Evolutionary conservation across 192 early-diverging fungal species (phyloP).

Genomic region (Umbelopsis isabellina): DNA sequence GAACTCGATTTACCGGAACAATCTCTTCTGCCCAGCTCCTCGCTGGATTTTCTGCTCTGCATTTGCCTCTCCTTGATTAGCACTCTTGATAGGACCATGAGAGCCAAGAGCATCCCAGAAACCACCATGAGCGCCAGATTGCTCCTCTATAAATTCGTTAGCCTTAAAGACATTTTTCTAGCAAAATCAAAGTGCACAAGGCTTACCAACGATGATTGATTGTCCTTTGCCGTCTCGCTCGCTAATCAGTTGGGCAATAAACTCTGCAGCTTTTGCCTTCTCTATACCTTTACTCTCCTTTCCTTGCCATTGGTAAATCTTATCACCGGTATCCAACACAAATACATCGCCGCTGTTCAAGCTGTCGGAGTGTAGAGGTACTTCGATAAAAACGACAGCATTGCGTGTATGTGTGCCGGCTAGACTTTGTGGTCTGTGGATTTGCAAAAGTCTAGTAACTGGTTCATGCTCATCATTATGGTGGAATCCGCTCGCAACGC

Average conservation of each 20-base stretch:
- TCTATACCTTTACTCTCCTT: conserved; percentile 61
- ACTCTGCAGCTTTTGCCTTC: conserved; percentile 72
- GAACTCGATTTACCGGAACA: conserved; percentile 15
- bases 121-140: conserved; percentile 51
- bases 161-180: too few species aligned
- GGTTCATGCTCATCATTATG: conserved; percentile 55
- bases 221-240: conserved; percentile 64
- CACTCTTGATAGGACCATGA: conserved; percentile 59
- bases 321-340: conserved; percentile 70
- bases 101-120: conserved; percentile 73
- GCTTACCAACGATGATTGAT: conserved; percentile 66
- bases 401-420: conserved; percentile 42
- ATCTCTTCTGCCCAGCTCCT: background rate
- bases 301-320: conserved; percentile 76
- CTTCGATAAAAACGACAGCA: conserved; percentile 65
- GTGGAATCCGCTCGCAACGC: conserved; percentile 74
- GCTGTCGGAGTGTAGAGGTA: conserved; percentile 48
- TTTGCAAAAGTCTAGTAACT: conserved; percentile 57
- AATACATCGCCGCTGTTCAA: conserved; percentile 79
- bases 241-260: conserved; percentile 55
- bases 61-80: conserved; percentile 43
- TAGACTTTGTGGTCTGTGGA: conserved; percentile 47
- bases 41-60: conserved; percentile 5
- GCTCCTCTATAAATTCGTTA: conserved; percentile 53
- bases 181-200: background rate